Evolutionary conservation across 768 basidiomycete genomes (phyloP).

Genomic region (Naganishia friedmannii): DNA sequence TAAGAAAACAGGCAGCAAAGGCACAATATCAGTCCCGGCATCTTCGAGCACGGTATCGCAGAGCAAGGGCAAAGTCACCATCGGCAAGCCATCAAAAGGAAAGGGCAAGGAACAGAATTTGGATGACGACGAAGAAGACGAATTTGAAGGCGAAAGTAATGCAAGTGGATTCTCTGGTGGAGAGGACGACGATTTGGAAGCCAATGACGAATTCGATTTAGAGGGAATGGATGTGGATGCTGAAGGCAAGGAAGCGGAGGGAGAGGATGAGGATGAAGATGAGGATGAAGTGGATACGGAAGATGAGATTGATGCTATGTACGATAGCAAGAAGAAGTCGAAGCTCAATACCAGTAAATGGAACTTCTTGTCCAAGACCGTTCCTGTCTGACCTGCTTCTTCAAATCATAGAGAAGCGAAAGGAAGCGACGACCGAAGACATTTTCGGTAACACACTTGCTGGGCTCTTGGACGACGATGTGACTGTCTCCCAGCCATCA

Average conservation of each 20-base stretch:
- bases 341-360: constrained; percentile 46
- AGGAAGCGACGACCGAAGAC: constrained; percentile 46
- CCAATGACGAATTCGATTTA: constrained; percentile 33
- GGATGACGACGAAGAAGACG: constrained; percentile 18
- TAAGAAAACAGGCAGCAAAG: constrained; percentile 17
- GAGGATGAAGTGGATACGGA: constrained; percentile 40
- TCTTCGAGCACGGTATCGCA: constrained; percentile 8
- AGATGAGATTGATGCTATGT: constrained; percentile 46
- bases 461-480: constrained; percentile 41
- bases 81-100: constrained; percentile 14
- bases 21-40: constrained; percentile 15
- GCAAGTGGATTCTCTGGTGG: constrained; percentile 28
- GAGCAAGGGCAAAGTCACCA: constrained; percentile 17
- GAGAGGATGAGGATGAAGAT: constrained; percentile 27
- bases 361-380: neutral
- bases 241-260: constrained; percentile 30
- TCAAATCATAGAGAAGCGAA: constrained; percentile 47
- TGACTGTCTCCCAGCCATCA: constrained; percentile 21
- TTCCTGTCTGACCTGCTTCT: neutral
- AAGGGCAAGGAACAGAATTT: constrained; percentile 7
- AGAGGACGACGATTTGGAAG: constrained; percentile 27
- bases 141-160: constrained; percentile 21
- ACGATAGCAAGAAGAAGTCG: constrained; percentile 41
- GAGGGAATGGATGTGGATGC: constrained; percentile 32
- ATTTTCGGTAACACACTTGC: constrained; percentile 51